phyloP scores from a whole-genome alignment of 139 green algal genomes.

The Chlorella sp. region DNA sequence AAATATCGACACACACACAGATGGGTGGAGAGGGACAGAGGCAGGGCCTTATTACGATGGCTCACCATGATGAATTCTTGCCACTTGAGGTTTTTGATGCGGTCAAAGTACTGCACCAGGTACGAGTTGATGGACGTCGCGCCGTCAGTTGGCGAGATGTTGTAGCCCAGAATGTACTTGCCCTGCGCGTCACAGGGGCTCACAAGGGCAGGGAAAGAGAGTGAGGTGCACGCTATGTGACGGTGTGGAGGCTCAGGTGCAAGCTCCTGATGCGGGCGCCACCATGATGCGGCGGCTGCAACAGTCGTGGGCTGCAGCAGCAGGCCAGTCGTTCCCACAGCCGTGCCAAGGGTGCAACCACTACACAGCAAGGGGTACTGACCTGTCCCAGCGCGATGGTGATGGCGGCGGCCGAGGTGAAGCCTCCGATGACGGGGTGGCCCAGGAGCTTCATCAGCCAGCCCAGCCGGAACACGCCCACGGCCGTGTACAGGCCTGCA shows the following conservation, averaged over 20 bases:
- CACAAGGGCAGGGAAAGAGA: too few species aligned
- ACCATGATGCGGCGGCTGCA: too few species aligned
- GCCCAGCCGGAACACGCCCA: constrained; percentile 73
- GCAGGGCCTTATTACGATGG: neutral
- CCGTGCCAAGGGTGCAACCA: too few species aligned
- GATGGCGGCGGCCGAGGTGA: constrained; percentile 80
- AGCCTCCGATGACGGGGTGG: constrained; percentile 76
- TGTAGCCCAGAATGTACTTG: constrained; percentile 4
- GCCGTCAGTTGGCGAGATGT: neutral
- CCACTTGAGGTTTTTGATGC: neutral
- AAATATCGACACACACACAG: too few species aligned
- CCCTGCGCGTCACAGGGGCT: neutral
- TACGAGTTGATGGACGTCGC: neutral
- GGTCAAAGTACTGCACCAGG: neutral
- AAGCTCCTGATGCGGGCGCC: too few species aligned
- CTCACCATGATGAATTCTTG: constrained; percentile 7
- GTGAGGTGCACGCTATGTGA: too few species aligned
- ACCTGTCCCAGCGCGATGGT: constrained; percentile 66
- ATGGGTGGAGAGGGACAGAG: too few species aligned
- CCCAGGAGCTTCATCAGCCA: constrained; percentile 81
- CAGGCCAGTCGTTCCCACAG: too few species aligned
- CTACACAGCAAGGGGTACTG: too few species aligned
- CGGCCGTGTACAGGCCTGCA: constrained; percentile 64
- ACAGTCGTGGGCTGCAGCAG: too few species aligned
- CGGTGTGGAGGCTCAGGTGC: too few species aligned